Evolutionary conservation across 495 filamentous ascomycete species (phyloP).

Genomic region (Lindgomyces ingoldianus): DNA sequence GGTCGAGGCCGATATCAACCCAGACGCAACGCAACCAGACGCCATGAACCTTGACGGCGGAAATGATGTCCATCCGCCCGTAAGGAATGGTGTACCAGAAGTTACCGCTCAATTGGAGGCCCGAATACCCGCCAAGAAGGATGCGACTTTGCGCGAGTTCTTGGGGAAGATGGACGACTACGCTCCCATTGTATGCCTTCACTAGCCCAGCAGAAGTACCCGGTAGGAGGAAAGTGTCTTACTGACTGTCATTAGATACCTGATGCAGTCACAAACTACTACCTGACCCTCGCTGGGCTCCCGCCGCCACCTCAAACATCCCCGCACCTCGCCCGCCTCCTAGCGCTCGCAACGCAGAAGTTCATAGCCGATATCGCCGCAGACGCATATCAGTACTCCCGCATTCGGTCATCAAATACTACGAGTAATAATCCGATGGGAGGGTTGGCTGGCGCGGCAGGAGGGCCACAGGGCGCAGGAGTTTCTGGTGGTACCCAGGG

Average conservation of each 20-base stretch:
- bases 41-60: constrained; percentile 39
- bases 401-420: constrained; percentile 88
- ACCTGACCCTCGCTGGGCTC: constrained; percentile 91
- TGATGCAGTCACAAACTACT: constrained; percentile 96
- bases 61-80: constrained; percentile 31
- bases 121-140: constrained; percentile 74
- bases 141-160: constrained; percentile 87
- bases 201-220: background rate
- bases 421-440: constrained; percentile 83
- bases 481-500: constrained; percentile 59
- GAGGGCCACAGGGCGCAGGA: constrained; percentile 53
- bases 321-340: constrained; percentile 82
- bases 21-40: constrained; percentile 31
- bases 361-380: constrained; percentile 97
- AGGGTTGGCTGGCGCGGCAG: constrained; percentile 69
- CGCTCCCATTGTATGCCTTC: constrained; percentile 79
- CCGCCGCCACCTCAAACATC: constrained; percentile 86
- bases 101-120: constrained; percentile 40
- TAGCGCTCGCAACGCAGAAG: constrained; percentile 94
- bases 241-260: constrained; percentile 67
- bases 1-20: constrained; percentile 37
- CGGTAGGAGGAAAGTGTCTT: constrained; percentile 34
- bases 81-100: constrained; percentile 26
- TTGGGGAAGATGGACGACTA: constrained; percentile 97
- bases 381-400: constrained; percentile 95